Evolutionary conservation across 805 yeast genomes (phyloP), one percentile per base, ranked within the genome.

Genomic region (Yamadazyma kitorensis): DNA sequence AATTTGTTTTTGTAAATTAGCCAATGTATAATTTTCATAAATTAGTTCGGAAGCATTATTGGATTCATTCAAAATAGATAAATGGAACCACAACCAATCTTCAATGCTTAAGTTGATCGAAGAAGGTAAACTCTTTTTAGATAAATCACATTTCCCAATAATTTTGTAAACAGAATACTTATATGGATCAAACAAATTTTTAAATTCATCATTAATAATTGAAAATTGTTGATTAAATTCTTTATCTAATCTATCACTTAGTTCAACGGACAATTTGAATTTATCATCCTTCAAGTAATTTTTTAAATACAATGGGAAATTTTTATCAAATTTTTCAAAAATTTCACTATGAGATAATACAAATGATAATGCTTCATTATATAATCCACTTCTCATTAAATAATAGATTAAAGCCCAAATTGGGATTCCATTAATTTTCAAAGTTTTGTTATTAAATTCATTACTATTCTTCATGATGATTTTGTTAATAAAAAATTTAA

Each of bases 81-180:
- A 70, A 59, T 93, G 97, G 54, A 85, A 77, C 98, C 98, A 91
- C 31, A 91, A 58, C 98, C 98, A 91, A 61, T 91, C 98, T 58
- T 91, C 98, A 30, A 89, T 76, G 39, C 94, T 85, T 23, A 79
- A 61, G 24, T 83, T 74, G 19, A 91, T 76, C 24, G 75, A 66
- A n/a, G 79, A 57, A 23, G 94, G 78, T 48, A 89, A 63, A 43
- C 75, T 64, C 57, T 79, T 78, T 57, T 80, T 70, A 30, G 83
- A 67, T 52, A 82, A 53, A 62, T 80, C 81, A 58, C 96, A 87
- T 57, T 93, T 82, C n/a, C 98, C 98, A 38, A 91, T 74, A 17
- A 93, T 72, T 59, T 93, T 91, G 64, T 86, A 93, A 5, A 88
- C 82, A 0, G 96, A 93, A 54, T 81, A 83, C 54, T 89, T 81